Evolutionary conservation across 2,329 filamentous ascomycete species (phyloP), one percentile per base, ranked within the genome.

Genomic region (Plectosphaerella plurivora): DNA sequence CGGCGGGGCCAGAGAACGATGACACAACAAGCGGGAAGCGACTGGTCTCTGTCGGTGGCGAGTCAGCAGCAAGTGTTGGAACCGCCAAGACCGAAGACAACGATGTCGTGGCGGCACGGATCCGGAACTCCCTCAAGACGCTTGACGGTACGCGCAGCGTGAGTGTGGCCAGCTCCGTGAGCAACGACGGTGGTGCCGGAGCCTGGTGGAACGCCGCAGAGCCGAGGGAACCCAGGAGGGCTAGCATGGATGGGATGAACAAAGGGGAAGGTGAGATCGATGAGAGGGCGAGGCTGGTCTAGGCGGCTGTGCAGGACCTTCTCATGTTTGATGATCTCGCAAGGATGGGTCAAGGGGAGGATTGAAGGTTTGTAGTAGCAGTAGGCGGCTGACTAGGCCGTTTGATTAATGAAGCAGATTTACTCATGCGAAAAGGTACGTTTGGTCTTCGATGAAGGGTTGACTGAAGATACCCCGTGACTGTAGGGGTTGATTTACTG

Each of bases 261-360:
- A 10, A 39, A 36, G 15, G 36, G 25, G 24, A 11, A 47, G n/a
- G 25, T 50, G 39, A 50, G 9, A 33, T 10, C 8, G n/a, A 45
- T 2, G 53, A 59, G 35, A 57, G 53, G 14, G 60, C 54, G 5
- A 57, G 64, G 22, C 60, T 67, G 49, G 56, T 69, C 33, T 68
- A 67, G 67, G 62, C 62, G 53, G 63, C 61, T 22, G 63, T 60
- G 2, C 60, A 68, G 47, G 62, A 68, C 49, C 45, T 71, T 33
- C 49, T 69, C 35, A 50, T 55, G 51, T 52, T 62, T 35, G 57
- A 63, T 14, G 60, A 58, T n/a, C 53, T 54, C 37, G 45, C 14
- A 16, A n/a, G 3, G 45, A 15, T 6, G 24, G 18, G 12, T 12
- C 10, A 45, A 14, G 41, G n/a, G n/a, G 11, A 33, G 11, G 28